Percentiles rank a stretch among this genome's conserved stretches.
Conservation (phyloP, 768 basidiomycete genomes). For the Lactifluus rugatus region DNA sequence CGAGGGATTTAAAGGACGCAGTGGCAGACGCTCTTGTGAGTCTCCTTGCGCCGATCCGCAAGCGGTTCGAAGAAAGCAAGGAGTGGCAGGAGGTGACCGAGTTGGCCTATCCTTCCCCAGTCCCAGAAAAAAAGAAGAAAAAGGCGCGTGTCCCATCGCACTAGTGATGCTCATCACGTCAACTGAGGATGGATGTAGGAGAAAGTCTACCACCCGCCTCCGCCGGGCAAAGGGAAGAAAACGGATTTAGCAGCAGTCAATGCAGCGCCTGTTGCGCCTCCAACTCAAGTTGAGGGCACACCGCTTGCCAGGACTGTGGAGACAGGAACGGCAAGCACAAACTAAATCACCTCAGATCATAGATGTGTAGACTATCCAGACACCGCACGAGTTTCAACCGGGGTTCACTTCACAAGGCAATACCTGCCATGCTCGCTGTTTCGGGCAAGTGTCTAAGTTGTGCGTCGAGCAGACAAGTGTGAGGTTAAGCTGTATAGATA, state of each 20-base stretch:
- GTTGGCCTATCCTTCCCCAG: constrained; percentile 76
- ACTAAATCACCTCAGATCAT: background rate
- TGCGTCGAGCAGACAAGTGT: background rate
- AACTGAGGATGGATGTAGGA: constrained; percentile 36
- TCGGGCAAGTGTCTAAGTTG: background rate
- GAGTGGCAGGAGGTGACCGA: constrained; percentile 74
- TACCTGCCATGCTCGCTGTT: too few relatives aligned
- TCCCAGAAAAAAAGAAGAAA: constrained; percentile 60
- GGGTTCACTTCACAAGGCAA: background rate
- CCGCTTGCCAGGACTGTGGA: background rate
- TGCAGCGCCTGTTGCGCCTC: background rate
- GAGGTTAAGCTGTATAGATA: background rate
- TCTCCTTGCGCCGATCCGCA: constrained; percentile 72
- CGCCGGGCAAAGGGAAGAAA: constrained; percentile 68
- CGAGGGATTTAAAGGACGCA: constrained; percentile 77
- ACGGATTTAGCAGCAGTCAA: constrained; percentile 23
- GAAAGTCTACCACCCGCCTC: constrained; percentile 77
- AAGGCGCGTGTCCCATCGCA: constrained; percentile 25
- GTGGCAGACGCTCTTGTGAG: constrained; percentile 65
- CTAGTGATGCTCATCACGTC: background rate
- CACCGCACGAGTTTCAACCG: background rate
- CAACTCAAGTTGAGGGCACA: background rate
- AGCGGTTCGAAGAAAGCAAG: constrained; percentile 61
- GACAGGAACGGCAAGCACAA: too few relatives aligned
- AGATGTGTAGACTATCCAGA: background rate